These are phyloP conservation scores for Mycena sp. DNA, from an alignment of 1,284 basidiomycete genomes.

Conservation along the genomic window DNA sequence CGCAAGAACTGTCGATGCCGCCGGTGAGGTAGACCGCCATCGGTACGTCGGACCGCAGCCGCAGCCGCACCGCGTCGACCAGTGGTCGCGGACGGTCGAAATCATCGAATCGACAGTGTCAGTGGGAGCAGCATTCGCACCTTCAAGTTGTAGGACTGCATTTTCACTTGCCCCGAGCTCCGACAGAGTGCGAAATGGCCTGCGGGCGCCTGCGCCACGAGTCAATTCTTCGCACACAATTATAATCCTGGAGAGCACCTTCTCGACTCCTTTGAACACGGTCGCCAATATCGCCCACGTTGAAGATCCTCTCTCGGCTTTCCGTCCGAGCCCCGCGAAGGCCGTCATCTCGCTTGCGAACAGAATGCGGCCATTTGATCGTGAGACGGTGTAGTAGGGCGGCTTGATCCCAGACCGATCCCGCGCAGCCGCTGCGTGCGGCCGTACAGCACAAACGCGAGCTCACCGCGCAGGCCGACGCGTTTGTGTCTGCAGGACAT, in stretches of 20 bases:
- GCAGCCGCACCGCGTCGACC: slow-evolving; percentile 13
- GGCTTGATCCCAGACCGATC: slow-evolving; percentile 36
- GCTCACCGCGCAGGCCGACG: slow-evolving; percentile 29
- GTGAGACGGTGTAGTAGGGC: slow-evolving; percentile 34
- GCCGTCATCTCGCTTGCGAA: slow-evolving; percentile 34
- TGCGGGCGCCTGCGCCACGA: slow-evolving; percentile 1
- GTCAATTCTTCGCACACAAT: neutral
- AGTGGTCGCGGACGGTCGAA: slow-evolving; percentile 6
- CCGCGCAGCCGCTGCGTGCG: slow-evolving; percentile 21
- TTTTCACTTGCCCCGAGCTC: slow-evolving; percentile 6
- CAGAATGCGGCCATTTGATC: slow-evolving; percentile 28
- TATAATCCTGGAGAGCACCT: neutral
- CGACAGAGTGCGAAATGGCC: slow-evolving; percentile 14
- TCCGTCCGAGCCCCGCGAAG: slow-evolving; percentile 30
- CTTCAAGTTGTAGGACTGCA: slow-evolving; percentile 5
- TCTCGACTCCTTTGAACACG: slow-evolving; percentile 25
- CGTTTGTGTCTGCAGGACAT: slow-evolving; percentile 16
- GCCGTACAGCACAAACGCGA: slow-evolving; percentile 2
- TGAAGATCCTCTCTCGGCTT: slow-evolving; percentile 33
- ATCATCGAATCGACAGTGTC: slow-evolving; percentile 7
- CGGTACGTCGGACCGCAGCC: slow-evolving; percentile 21
- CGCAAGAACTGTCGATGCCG: slow-evolving; percentile 23
- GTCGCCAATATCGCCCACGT: slow-evolving; percentile 32
- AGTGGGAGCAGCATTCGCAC: neutral
- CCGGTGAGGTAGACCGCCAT: slow-evolving; percentile 23